phyloP scores from a whole-genome alignment of 108 stramenopile species.

The Parietichytrium sp. region DNA sequence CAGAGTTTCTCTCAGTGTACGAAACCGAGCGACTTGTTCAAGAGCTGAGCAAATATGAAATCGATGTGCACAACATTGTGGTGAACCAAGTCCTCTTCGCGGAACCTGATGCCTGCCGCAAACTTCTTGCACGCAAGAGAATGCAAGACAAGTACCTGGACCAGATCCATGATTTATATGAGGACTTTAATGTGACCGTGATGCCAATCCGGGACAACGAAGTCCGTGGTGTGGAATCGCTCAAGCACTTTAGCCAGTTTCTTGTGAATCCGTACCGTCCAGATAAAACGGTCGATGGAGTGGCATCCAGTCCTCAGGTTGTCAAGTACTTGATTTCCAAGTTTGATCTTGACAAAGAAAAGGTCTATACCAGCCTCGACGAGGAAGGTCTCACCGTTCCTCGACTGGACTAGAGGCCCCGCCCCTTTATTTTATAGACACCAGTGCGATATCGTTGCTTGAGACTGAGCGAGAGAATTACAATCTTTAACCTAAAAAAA shows the following conservation, averaged over 20 bases:
- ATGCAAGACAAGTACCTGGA: conserved; percentile 99
- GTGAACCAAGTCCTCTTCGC: conserved; percentile 99
- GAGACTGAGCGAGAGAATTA: no score
- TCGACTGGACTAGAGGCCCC: conserved; percentile 7
- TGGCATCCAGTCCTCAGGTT: conserved; percentile 10
- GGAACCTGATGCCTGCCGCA: conserved; percentile 88
- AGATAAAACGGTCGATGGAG: conserved; percentile 56
- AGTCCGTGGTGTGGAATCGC: conserved; percentile 82
- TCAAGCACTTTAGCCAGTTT: conserved; percentile 78
- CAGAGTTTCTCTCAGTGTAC: conserved; percentile 98
- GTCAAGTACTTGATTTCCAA: neutral
- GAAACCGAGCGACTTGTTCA: conserved; percentile 99
- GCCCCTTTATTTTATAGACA: no score
- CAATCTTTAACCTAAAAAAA: no score
- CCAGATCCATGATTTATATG: conserved; percentile 97
- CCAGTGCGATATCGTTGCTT: no score
- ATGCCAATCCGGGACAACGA: conserved; percentile 97
- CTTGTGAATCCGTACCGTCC: conserved; percentile 75
- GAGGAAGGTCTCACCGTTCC: conserved; percentile 31
- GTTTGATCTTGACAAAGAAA: conserved; percentile 28
- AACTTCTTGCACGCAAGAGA: conserved; percentile 77
- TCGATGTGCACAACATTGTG: conserved; percentile 97
- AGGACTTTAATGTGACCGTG: conserved; percentile 94
- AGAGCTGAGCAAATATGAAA: conserved; percentile 96
- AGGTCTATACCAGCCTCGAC: conserved; percentile 14